A percentile compares a stretch with the other conserved stretches of the same genome.
phyloP scores from a whole-genome alignment of 768 basidiomycete genomes.

The Boletus reticulatus region DNA sequence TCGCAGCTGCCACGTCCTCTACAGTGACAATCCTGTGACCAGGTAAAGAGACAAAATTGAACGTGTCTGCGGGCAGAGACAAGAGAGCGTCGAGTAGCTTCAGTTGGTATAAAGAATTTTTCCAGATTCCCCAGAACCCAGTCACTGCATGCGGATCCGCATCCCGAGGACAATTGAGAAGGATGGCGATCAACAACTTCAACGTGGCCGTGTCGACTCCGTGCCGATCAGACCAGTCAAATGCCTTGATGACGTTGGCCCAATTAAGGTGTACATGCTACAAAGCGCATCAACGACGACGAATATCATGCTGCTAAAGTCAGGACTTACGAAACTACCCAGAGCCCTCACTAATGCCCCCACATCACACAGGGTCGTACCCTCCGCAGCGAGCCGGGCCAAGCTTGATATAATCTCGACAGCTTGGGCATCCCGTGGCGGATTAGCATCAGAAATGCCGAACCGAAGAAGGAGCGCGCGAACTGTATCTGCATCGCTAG shows the following conservation, averaged over 20 bases:
- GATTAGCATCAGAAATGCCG: slow-evolving; percentile 67
- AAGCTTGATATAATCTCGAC: slow-evolving; percentile 69
- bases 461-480: slow-evolving; percentile 71
- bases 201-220: slow-evolving; percentile 88
- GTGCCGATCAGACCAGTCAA: slow-evolving; percentile 81
- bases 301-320: not conserved
- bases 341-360: slow-evolving; percentile 71
- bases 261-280: slow-evolving; percentile 73
- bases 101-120: slow-evolving; percentile 81
- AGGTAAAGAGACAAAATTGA: slow-evolving; percentile 88
- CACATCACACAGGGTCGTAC: slow-evolving; percentile 70
- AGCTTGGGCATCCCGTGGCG: slow-evolving; percentile 68
- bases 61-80: slow-evolving; percentile 84
- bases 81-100: slow-evolving; percentile 86
- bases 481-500: slow-evolving; percentile 68
- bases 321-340: slow-evolving; percentile 63
- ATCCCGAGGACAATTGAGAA: slow-evolving; percentile 78
- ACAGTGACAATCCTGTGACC: slow-evolving; percentile 82
- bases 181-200: slow-evolving; percentile 85
- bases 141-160: slow-evolving; percentile 75
- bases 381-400: slow-evolving; percentile 69
- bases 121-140: slow-evolving; percentile 87
- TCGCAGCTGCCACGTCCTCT: slow-evolving; percentile 81
- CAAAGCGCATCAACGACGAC: slow-evolving; percentile 12
- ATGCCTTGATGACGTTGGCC: slow-evolving; percentile 79